These are phyloP conservation scores for Xerocomus spinulosus DNA, from an alignment of 768 basidiomycete species.

Conservation along the genomic window DNA sequence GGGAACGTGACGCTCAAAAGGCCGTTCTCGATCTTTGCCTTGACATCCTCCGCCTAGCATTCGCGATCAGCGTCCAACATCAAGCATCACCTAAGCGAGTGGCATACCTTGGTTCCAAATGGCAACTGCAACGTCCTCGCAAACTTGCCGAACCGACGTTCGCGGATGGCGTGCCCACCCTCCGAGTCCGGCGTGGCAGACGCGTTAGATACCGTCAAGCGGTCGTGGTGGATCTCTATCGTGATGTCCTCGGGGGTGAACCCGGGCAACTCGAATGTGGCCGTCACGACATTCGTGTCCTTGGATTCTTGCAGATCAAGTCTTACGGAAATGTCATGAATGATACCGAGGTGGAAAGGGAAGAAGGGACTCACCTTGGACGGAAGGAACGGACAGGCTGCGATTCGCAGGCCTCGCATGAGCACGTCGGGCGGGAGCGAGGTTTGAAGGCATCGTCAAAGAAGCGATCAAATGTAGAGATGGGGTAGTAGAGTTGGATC, in stretches of 20 bases:
- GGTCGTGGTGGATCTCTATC: conserved; percentile 42
- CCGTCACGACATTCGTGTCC: conserved; percentile 40
- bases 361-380: conserved; percentile 12
- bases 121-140: too few species aligned
- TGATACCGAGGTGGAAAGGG: background rate
- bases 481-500: too few species aligned
- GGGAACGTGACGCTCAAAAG: too few species aligned
- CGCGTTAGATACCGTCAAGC: conserved; percentile 47
- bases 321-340: conserved; percentile 12
- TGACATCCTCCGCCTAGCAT: too few species aligned
- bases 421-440: background rate
- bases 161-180: too few species aligned
- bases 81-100: too few species aligned
- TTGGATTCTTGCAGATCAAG: conserved; percentile 45
- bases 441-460: background rate
- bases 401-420: background rate
- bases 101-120: too few species aligned
- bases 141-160: too few species aligned
- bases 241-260: conserved; percentile 39
- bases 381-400: conserved; percentile 8
- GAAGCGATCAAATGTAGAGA: too few species aligned
- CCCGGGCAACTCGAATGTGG: conserved; percentile 46
- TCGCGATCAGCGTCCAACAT: too few species aligned
- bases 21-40: too few species aligned
- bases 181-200: conserved; percentile 11